phyloP scores from a whole-genome alignment of 176 grass and related monocot species.

The Tuctoria greenei region DNA sequence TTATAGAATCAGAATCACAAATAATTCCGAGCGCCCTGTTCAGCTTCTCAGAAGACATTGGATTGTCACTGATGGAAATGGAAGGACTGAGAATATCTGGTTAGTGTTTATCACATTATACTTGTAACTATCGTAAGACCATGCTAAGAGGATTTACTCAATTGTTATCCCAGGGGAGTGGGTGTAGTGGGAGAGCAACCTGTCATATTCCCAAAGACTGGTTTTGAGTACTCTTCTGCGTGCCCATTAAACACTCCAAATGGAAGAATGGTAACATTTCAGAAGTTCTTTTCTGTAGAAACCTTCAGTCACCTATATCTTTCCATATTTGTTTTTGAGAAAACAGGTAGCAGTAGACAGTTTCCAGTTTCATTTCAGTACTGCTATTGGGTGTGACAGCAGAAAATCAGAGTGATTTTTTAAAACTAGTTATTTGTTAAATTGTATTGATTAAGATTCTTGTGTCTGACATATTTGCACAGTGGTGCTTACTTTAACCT shows the following conservation, averaged over 20 bases:
- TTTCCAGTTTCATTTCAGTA: background rate
- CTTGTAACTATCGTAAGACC: background rate
- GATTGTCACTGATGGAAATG: conserved; percentile 82
- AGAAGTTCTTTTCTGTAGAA: background rate
- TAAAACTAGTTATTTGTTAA: background rate
- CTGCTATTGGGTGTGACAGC: background rate
- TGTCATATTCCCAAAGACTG: conserved; percentile 68
- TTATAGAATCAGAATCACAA: conserved; percentile 83
- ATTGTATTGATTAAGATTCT: background rate
- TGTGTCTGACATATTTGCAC: background rate
- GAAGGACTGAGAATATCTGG: conserved; percentile 75
- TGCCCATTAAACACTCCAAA: conserved; percentile 74
- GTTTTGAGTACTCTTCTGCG: conserved; percentile 77
- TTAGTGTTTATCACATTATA: conserved; percentile 29
- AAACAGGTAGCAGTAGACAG: background rate
- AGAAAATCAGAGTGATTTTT: background rate
- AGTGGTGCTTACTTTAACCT: background rate
- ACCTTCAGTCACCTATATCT: background rate
- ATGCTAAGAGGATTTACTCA: conserved; percentile 16
- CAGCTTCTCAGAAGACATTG: conserved; percentile 78
- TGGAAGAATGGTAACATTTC: conserved; percentile 64
- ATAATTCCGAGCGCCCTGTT: conserved; percentile 68
- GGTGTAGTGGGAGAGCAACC: conserved; percentile 80
- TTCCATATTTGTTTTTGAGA: background rate
- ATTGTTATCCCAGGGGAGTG: conserved; percentile 54